Evolutionary conservation across 1,284 basidiomycete species (phyloP).

Genomic region (Schizopora paradoxa): DNA sequence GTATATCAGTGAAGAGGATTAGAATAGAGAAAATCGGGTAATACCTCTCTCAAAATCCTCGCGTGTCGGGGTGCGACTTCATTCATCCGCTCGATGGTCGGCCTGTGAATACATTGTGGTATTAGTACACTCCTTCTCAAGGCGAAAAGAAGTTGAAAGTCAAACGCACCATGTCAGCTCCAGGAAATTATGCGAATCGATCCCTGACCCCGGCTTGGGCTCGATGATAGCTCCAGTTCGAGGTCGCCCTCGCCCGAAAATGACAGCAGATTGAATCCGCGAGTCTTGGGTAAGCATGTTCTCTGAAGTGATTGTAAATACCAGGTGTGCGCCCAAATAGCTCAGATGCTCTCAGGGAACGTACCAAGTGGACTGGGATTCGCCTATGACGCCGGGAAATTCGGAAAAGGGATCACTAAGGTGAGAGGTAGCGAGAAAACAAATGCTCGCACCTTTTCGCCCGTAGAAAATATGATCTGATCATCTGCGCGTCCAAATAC

Average conservation of each 20-base stretch:
- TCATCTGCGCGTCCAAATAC: constrained; percentile 43
- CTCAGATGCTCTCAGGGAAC: background rate
- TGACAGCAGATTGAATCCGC: constrained; percentile 29
- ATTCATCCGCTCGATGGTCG: constrained; percentile 18
- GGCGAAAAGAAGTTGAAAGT: background rate
- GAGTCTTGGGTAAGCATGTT: constrained; percentile 3
- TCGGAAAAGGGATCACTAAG: background rate
- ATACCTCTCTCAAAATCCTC: constrained; percentile 18
- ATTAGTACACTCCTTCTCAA: background rate
- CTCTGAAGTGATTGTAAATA: background rate
- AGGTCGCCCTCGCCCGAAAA: constrained; percentile 39
- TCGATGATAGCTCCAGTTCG: constrained; percentile 40
- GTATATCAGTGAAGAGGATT: background rate
- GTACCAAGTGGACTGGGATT: constrained; percentile 30
- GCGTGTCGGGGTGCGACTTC: constrained; percentile 18
- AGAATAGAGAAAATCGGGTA: too few species aligned
- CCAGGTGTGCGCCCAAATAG: background rate
- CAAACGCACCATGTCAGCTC: background rate
- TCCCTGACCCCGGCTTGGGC: constrained; percentile 25
- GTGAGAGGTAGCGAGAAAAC: background rate
- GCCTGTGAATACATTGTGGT: constrained; percentile 7
- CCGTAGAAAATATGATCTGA: constrained; percentile 44
- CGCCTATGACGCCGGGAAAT: constrained; percentile 24
- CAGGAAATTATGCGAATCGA: constrained; percentile 29
- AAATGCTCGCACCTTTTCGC: constrained; percentile 45